Evolutionary conservation across 306 rosid species (phyloP).

Genomic region (Cajanus cajan): DNA sequence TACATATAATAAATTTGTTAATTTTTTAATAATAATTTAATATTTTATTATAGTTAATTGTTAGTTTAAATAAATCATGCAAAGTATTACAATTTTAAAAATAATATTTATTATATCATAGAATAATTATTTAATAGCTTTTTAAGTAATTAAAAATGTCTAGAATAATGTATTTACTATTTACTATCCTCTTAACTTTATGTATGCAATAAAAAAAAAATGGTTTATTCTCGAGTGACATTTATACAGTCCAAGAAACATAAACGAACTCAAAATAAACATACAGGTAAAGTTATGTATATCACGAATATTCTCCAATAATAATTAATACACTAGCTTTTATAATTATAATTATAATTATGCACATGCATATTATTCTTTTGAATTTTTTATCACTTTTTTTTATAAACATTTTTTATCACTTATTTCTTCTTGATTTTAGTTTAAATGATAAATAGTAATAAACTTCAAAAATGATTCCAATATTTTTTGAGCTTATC

Average conservation of each 20-base stretch:
- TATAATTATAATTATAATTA: neutral
- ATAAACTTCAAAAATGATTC: too few species aligned
- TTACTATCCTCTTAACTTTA: neutral
- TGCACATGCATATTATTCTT: neutral
- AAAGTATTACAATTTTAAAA: too few species aligned
- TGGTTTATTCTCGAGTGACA: neutral
- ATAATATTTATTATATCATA: neutral
- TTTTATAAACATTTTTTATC: neutral
- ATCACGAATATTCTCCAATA: neutral
- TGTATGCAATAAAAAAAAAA: neutral
- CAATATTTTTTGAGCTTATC: too few species aligned
- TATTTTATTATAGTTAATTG: too few species aligned
- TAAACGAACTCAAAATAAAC: neutral
- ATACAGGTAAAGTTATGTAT: neutral
- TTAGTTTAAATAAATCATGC: too few species aligned
- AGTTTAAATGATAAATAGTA: neutral
- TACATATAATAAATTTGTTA: too few species aligned
- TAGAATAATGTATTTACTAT: too few species aligned
- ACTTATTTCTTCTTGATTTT: neutral
- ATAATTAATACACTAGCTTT: neutral
- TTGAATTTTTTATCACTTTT: neutral
- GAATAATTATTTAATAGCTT: neutral
- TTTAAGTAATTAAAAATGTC: neutral
- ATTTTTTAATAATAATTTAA: too few species aligned
- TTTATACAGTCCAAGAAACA: neutral